Conservation (phyloP, 352 stramenopile species). For the Pythium scleroteichum region DNA sequence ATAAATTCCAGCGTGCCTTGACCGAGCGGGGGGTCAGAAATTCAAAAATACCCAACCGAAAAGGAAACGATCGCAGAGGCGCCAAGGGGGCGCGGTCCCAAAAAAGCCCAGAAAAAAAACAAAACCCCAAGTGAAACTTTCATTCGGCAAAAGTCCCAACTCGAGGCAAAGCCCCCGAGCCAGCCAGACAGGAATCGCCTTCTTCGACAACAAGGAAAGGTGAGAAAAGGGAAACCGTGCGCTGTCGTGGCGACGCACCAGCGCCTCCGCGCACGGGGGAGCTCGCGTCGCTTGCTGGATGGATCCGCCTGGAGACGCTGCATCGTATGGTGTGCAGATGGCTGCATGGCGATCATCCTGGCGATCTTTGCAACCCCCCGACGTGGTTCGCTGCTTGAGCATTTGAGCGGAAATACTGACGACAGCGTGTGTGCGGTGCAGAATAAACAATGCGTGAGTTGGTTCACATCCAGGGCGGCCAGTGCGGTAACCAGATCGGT, state of each 20-base stretch:
- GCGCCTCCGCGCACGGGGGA: not conserved
- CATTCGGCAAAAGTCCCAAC: conserved; percentile 87
- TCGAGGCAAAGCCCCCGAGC: conserved; percentile 67
- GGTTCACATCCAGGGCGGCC: conserved; percentile 97
- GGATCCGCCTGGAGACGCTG: not conserved
- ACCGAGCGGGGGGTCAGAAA: conserved; percentile 2
- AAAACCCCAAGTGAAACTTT: conserved; percentile 55
- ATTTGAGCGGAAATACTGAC: not conserved
- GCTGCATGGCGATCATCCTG: conserved; percentile 15
- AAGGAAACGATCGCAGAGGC: conserved; percentile 19
- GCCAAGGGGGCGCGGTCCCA: conserved; percentile 17
- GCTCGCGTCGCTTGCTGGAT: not conserved
- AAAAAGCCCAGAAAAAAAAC: conserved; percentile 35
- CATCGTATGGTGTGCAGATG: conserved; percentile 13
- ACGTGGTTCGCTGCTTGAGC: not conserved
- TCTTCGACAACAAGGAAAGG: conserved; percentile 51
- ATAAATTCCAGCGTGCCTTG: conserved; percentile 22
- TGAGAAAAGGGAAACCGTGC: conserved; percentile 28
- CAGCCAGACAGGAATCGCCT: conserved; percentile 69
- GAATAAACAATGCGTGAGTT: conserved; percentile 92
- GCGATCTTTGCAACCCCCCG: conserved; percentile 23
- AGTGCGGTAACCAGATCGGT: conserved; percentile 99
- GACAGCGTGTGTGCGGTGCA: conserved; percentile 27
- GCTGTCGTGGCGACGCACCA: not conserved
- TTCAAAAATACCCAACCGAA: conserved; percentile 36